phyloP scores from a whole-genome alignment of 1,284 basidiomycete species.

The Sphagnurus paluster region DNA sequence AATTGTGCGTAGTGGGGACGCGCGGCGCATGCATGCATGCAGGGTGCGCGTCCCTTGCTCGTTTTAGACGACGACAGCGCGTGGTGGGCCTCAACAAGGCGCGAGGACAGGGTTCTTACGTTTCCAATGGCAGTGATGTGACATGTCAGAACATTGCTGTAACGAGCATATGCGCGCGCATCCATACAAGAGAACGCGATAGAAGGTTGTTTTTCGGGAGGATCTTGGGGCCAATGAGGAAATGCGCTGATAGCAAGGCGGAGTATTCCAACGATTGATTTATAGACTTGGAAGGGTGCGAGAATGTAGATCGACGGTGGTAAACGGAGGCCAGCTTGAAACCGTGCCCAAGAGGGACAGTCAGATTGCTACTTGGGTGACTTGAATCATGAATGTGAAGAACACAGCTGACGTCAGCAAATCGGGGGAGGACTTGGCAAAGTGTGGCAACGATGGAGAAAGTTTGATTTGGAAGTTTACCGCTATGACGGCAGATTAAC shows the following conservation, averaged over 20 bases:
- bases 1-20: no score
- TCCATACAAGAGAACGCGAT: not conserved
- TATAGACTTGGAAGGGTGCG: not conserved
- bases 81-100: no score
- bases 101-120: no score
- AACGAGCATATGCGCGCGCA: not conserved
- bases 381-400: not conserved
- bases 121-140: not conserved
- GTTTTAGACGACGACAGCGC: no score
- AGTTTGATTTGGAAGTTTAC: no score
- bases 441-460: not conserved
- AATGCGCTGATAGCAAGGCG: conserved; percentile 8
- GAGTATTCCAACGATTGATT: not conserved
- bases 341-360: no score
- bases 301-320: not conserved
- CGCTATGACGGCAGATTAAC: conserved; percentile 3
- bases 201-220: conserved; percentile 16
- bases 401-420: conserved; percentile 14
- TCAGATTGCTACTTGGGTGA: no score
- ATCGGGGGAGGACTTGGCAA: not conserved
- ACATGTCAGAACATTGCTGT: not conserved
- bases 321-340: not conserved
- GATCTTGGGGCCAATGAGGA: conserved; percentile 20
- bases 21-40: no score
- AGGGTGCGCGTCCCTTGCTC: no score